Base-by-base conservation (phyloP, 2,329 filamentous ascomycete species). In the Botryosphaeria agaves region DNA sequence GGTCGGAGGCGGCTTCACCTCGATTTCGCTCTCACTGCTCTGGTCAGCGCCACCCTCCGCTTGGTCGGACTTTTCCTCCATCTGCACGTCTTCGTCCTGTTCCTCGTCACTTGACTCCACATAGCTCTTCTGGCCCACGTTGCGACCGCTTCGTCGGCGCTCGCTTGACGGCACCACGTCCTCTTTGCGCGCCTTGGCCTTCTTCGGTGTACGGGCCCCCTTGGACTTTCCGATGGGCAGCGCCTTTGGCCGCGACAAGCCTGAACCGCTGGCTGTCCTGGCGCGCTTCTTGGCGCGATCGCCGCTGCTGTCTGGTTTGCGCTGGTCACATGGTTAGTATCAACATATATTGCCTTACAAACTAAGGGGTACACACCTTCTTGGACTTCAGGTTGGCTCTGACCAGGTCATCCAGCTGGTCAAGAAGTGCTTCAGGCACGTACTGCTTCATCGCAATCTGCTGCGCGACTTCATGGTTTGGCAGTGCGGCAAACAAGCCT, bases 361-460 rank as follows among this genome's bases (percentile, higher is more conserved):
- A 16, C 11, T 27, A 3, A 5, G 7, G 14, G 21, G 5, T 8
- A n/a, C 31, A 16, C 25, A 31, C 30, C 46, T 62, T 63, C 54
- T 62, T 70, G 18, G 59, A 61, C 61, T 76, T 83, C 51, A 91
- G 57, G 11, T 57, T 59, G 24, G 52, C 74, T 43, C 75, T 73
- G 35, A 94, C 81, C 27, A 84, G 52, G 14, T 74, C 71, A 40
- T 94, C 85, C 17, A 95, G 61, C 32, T 69, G 65, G 35, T 85
- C 77, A 12, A 81, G 30, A 4, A 63, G 53, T 15, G 76, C 77
- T 9, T 84, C 76, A 1, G 82, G 76, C 7, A 93, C 66, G 48
- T 79, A 93, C 34, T 78, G 76, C 60, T 78, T 91, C 50, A 83
- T 76, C 0, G 85, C 83, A 45, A 93, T 84, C 43, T 81, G 72